Conservation (phyloP, 192 early-diverging fungal species). For the Coemansia sp. region DNA sequence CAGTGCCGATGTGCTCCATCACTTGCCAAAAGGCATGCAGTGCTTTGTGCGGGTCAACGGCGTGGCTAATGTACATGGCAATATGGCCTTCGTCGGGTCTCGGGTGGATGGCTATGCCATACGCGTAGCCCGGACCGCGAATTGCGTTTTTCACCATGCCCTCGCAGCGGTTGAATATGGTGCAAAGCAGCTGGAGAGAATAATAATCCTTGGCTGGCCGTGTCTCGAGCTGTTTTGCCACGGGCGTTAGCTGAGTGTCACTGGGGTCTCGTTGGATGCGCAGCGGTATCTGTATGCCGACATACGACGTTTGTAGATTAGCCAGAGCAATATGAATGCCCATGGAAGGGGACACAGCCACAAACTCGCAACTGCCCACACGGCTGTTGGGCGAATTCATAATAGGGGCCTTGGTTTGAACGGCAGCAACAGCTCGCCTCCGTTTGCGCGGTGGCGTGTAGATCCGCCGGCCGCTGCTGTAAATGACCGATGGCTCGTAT, state of each 20-base stretch:
- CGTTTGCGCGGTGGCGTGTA: slow-evolving; percentile 25
- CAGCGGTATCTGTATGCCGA: slow-evolving; percentile 38
- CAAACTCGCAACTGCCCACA: slow-evolving; percentile 16
- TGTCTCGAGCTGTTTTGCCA: slow-evolving; percentile 22
- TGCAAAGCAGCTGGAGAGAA: slow-evolving; percentile 51
- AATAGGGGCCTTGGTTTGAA: neutral
- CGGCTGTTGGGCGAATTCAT: neutral
- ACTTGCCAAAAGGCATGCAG: slow-evolving; percentile 38
- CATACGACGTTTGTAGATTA: slow-evolving; percentile 35
- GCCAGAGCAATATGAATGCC: slow-evolving; percentile 31
- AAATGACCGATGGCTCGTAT: slow-evolving; percentile 5
- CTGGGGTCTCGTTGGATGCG: neutral
- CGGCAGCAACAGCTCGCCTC: neutral
- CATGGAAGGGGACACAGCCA: slow-evolving; percentile 10
- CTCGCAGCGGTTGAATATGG: slow-evolving; percentile 68
- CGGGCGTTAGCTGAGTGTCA: neutral
- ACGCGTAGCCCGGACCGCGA: slow-evolving; percentile 72
- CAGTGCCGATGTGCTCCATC: slow-evolving; percentile 12
- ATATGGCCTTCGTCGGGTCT: slow-evolving; percentile 19
- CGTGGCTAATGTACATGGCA: slow-evolving; percentile 47
- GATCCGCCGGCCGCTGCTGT: neutral
- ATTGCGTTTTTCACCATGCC: slow-evolving; percentile 81
- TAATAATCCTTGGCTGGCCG: slow-evolving; percentile 30
- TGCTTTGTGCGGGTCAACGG: slow-evolving; percentile 37
- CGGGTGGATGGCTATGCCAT: slow-evolving; percentile 53